These are phyloP conservation scores for Boletus sensibilis DNA, from an alignment of 768 basidiomycete genomes.

Conservation along the genomic window DNA sequence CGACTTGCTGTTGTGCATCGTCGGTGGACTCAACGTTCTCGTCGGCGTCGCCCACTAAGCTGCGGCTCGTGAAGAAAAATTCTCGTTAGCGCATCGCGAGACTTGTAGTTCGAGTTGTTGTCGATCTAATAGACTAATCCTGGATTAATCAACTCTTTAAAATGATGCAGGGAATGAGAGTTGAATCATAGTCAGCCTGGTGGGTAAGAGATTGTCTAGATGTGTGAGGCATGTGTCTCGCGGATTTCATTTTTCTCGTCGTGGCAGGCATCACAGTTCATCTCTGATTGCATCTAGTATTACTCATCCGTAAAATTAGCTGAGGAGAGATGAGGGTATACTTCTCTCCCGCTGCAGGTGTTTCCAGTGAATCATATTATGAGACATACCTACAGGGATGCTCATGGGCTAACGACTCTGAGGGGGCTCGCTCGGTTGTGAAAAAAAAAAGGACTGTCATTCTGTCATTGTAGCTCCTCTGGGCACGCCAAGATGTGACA, in stretches of 20 bases:
- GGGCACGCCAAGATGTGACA: not conserved
- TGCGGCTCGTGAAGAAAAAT: not conserved
- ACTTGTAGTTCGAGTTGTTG: not conserved
- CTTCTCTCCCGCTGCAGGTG: too few relatives aligned
- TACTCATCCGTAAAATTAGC: too few relatives aligned
- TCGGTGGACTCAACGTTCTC: not conserved
- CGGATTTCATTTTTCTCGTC: too few relatives aligned
- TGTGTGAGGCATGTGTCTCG: too few relatives aligned
- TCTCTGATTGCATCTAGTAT: too few relatives aligned
- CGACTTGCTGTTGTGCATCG: not conserved
- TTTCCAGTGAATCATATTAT: too few relatives aligned
- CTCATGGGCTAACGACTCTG: too few relatives aligned
- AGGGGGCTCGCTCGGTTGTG: not conserved
- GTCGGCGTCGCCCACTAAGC: not conserved
- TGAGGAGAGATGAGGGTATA: too few relatives aligned
- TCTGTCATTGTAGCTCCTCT: not conserved
- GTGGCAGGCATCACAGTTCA: too few relatives aligned
- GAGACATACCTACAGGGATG: too few relatives aligned
- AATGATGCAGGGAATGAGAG: not conserved
- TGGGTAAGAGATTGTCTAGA: not conserved
- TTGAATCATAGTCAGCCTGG: not conserved
- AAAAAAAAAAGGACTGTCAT: not conserved
- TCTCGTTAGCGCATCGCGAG: conserved; percentile 1
- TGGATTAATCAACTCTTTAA: not conserved
- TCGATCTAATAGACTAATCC: not conserved